phyloP scores from a whole-genome alignment of 805 yeast species.

The Teunomyces pallodes region DNA sequence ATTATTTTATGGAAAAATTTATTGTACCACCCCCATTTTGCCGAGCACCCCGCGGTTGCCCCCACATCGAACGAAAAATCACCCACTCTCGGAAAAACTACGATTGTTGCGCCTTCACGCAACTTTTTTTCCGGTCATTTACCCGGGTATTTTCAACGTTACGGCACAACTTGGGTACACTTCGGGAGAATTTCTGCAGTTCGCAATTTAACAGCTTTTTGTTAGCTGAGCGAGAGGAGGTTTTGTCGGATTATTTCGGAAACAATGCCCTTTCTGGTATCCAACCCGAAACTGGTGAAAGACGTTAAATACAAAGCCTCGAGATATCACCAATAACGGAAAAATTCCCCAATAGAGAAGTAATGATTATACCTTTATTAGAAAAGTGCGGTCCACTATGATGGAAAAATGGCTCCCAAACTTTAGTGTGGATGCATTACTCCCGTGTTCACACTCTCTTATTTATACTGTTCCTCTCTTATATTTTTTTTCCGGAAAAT shows the following conservation, averaged over 20 bases:
- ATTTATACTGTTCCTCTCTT: too few relatives aligned
- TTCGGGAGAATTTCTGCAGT: neutral
- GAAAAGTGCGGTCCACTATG: too few relatives aligned
- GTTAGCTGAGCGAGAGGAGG: neutral
- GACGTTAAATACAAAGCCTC: too few relatives aligned
- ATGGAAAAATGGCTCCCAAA: too few relatives aligned
- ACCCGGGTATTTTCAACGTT: neutral
- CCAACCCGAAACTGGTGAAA: too few relatives aligned
- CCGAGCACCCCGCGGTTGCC: slow-evolving; percentile 3
- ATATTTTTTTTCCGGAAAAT: too few relatives aligned
- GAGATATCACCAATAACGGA: too few relatives aligned
- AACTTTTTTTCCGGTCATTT: neutral
- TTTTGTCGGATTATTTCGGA: neutral
- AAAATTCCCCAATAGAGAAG: too few relatives aligned
- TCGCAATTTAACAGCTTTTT: neutral
- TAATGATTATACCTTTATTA: too few relatives aligned
- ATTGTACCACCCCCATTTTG: neutral
- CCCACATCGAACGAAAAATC: neutral
- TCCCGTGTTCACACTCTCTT: too few relatives aligned
- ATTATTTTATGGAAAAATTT: neutral
- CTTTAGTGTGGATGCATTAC: too few relatives aligned
- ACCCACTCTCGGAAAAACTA: neutral
- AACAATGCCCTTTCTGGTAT: neutral
- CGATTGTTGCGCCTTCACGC: neutral
- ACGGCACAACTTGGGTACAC: neutral